These are phyloP conservation scores for Biscogniauxia sp. DNA, from an alignment of 2,329 filamentous ascomycete genomes.

Conservation along the genomic window DNA sequence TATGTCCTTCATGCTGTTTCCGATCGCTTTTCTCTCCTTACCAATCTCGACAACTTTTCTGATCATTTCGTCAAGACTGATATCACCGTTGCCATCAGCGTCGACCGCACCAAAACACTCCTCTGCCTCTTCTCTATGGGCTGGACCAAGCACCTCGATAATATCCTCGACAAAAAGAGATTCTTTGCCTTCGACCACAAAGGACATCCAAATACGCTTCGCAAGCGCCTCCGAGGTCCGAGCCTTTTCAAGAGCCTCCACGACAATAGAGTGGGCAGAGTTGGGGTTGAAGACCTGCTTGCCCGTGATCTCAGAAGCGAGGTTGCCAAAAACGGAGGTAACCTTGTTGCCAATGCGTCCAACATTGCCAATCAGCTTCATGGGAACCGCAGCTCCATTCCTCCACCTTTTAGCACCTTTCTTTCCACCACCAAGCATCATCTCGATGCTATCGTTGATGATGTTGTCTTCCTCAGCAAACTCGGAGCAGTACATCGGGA, in stretches of 20 bases:
- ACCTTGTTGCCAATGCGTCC: conserved; percentile 89
- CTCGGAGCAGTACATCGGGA: conserved; percentile 88
- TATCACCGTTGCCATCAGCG: conserved; percentile 85
- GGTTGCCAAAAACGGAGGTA: conserved; percentile 87
- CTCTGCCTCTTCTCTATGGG: conserved; percentile 73
- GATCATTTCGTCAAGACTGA: conserved; percentile 94
- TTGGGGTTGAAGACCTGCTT: conserved; percentile 94
- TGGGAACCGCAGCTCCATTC: conserved; percentile 67
- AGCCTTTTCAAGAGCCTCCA: conserved; percentile 83
- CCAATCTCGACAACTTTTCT: conserved; percentile 81
- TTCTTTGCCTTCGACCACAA: conserved; percentile 86
- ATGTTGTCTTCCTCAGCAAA: conserved; percentile 89
- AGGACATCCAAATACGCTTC: conserved; percentile 97
- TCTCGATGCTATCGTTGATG: conserved; percentile 80
- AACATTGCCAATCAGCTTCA: conserved; percentile 73
- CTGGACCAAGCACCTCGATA: conserved; percentile 77
- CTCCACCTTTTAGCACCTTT: conserved; percentile 41
- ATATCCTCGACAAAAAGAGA: conserved; percentile 78
- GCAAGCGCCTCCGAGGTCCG: conserved; percentile 86
- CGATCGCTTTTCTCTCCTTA: conserved; percentile 82
- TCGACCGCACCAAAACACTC: conserved; percentile 82
- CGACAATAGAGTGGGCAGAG: conserved; percentile 83
- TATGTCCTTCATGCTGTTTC: conserved; percentile 94
- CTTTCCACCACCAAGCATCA: conserved; percentile 59
- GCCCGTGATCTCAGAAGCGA: conserved; percentile 92